phyloP scores from a whole-genome alignment of 2,329 filamentous ascomycete genomes.

The Fusarium agapanthi region DNA sequence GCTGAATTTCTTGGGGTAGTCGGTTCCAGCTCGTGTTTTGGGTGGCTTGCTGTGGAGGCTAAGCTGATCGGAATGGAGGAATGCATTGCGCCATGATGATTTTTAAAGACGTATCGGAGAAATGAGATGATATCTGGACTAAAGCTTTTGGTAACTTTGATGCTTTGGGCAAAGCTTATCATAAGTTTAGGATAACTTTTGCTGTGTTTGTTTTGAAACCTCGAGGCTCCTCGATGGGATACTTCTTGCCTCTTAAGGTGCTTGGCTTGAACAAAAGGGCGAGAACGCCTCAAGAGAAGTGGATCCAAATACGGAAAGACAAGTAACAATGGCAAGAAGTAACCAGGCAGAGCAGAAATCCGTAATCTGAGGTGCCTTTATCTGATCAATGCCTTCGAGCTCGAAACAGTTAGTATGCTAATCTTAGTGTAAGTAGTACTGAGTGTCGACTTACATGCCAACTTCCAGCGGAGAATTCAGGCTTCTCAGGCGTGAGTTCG shows the following conservation, averaged over 20 bases:
- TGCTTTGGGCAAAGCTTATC: too few relatives aligned
- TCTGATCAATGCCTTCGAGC: background rate
- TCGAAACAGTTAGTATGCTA: background rate
- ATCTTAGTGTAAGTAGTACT: rapidly evolving
- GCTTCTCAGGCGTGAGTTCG: background rate
- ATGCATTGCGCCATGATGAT: too few relatives aligned
- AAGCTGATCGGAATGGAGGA: background rate
- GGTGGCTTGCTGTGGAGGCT: background rate
- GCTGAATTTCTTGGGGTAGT: background rate
- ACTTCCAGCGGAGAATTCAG: background rate
- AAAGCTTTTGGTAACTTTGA: too few relatives aligned
- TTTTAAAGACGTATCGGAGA: too few relatives aligned
- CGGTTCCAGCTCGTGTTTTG: background rate
- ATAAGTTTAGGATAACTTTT: too few relatives aligned
- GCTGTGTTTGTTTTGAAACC: too few relatives aligned
- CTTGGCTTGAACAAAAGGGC: background rate
- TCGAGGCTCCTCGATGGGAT: too few relatives aligned
- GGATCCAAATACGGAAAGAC: too few relatives aligned
- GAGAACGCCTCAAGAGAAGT: background rate
- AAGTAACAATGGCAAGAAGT: too few relatives aligned
- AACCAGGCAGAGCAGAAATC: too few relatives aligned
- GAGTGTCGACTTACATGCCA: background rate
- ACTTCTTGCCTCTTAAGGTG: background rate
- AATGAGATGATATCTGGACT: too few relatives aligned
- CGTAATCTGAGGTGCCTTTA: too few relatives aligned